Evolutionary conservation across 106 monocot species (phyloP), one percentile per base, ranked within the genome.

Genomic region (Phalaenopsis aphrodite): DNA sequence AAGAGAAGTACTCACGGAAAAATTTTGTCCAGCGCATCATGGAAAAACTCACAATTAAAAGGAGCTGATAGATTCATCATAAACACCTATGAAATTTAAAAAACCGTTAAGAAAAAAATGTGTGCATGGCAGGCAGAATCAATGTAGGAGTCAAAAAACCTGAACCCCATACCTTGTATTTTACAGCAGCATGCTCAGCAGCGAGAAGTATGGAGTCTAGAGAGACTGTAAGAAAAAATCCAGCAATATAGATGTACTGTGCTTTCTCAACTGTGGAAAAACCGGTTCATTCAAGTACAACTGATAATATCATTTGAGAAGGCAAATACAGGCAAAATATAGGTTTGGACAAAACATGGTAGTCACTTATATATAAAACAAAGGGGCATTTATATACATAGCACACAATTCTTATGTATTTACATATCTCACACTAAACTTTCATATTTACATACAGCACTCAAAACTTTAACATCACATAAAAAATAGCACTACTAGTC

Each of bases 201-300:
- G 92, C 98, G 75, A 91, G 90, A 67, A 85, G 85, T 80, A 98
- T 94, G 42, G 98, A 94, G 12, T 92, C 98, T 1, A 89, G 91
- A 67, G 98, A 98, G 12, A 98, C 98, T 0, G 98, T 98, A 1
- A 98, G 88, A 88, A 98, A 98, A 82, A 94, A 98, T 37, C 98
- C 98, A 86, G 98, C 98, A 84, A 98, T 94, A 80, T 98, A 98
- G 77, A 94, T 89, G 78, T 92, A 94, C 56, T 98, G 92, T 58
- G 94, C 94, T 84, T 94, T 98, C 81, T 98, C 92, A 81, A 98
- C 98, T 98, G 86, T 65, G 42, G 67, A 75, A 47, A n/a, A 16
- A 74, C 19, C 19, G 45, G 3, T 19, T 74, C 42, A 45, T 19
- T 74, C 74, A 74, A n/a, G 39, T 39, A 71, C 36, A 23, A 52